Evolutionary conservation across 106 monocot genomes (phyloP).

Genomic region (Dactylorhiza incarnata): DNA sequence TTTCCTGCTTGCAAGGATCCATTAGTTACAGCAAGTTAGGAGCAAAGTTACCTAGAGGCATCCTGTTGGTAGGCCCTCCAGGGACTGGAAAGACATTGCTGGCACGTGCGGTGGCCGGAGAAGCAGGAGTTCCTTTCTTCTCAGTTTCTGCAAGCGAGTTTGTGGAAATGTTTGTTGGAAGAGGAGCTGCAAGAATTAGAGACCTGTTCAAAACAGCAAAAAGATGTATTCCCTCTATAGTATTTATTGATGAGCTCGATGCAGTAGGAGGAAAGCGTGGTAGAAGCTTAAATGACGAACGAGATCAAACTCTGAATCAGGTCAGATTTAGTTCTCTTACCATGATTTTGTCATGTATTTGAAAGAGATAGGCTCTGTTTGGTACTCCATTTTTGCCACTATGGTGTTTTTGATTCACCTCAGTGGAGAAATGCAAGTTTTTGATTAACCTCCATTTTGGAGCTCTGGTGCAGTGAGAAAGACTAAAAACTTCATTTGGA

Average conservation of each 20-base stretch:
- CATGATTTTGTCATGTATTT: not conserved
- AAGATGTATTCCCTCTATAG: constrained; percentile 66
- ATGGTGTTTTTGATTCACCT: no score
- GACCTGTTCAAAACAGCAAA: constrained; percentile 85
- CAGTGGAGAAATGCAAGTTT: no score
- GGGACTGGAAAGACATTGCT: constrained; percentile 94
- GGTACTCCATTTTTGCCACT: no score
- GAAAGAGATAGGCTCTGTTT: no score
- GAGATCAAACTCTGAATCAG: constrained; percentile 96
- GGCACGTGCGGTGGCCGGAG: constrained; percentile 85
- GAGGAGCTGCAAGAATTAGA: constrained; percentile 90
- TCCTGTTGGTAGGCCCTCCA: constrained; percentile 84
- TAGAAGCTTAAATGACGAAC: constrained; percentile 83
- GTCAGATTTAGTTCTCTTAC: constrained; percentile 15
- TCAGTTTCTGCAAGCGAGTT: constrained; percentile 95
- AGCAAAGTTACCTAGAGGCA: constrained; percentile 80
- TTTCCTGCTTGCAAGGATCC: constrained; percentile 85
- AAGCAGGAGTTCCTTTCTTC: constrained; percentile 95
- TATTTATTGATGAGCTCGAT: constrained; percentile 97
- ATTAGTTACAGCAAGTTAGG: constrained; percentile 72
- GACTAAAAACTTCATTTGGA: no score
- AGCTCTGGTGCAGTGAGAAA: no score
- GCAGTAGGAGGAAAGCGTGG: constrained; percentile 91
- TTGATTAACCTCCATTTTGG: no score
- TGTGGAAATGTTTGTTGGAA: constrained; percentile 89